Conservation (phyloP, 129 eudicot genomes). For the Centella asiatica region DNA sequence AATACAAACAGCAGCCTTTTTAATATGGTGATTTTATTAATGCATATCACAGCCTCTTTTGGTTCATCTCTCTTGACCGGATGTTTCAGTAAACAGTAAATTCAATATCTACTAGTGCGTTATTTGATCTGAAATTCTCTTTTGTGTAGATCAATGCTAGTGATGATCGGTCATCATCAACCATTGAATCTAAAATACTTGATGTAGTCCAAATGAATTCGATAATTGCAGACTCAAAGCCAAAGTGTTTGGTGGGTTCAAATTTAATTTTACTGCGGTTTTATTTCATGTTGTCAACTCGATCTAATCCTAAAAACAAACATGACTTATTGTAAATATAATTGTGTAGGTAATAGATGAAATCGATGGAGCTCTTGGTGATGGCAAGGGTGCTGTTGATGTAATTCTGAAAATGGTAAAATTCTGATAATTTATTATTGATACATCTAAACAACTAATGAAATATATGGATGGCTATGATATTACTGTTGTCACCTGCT, state of each 20-base stretch:
- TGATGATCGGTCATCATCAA: constrained; percentile 82
- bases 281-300: not conserved
- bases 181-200: constrained; percentile 75
- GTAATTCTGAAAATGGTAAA: constrained; percentile 81
- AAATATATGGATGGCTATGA: not conserved
- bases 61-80: not conserved
- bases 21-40: too few species aligned
- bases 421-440: not conserved
- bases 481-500: not conserved
- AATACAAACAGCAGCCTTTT: too few species aligned
- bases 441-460: not conserved
- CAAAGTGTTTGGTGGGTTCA: constrained; percentile 85
- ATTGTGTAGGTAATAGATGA: constrained; percentile 81
- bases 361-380: constrained; percentile 98
- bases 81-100: not conserved
- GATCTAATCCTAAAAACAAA: not conserved
- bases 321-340: constrained; percentile 2
- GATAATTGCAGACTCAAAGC: constrained; percentile 81
- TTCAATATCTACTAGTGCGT: not conserved
- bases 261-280: constrained; percentile 6
- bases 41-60: too few species aligned
- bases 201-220: constrained; percentile 97
- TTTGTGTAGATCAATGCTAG: constrained; percentile 81
- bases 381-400: constrained; percentile 96
- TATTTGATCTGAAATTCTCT: not conserved